Percentiles rank a stretch among this genome's conserved stretches.
Evolutionary conservation across 345 rosid species (phyloP).

Genomic region (Gossypium rotundifolium): DNA sequence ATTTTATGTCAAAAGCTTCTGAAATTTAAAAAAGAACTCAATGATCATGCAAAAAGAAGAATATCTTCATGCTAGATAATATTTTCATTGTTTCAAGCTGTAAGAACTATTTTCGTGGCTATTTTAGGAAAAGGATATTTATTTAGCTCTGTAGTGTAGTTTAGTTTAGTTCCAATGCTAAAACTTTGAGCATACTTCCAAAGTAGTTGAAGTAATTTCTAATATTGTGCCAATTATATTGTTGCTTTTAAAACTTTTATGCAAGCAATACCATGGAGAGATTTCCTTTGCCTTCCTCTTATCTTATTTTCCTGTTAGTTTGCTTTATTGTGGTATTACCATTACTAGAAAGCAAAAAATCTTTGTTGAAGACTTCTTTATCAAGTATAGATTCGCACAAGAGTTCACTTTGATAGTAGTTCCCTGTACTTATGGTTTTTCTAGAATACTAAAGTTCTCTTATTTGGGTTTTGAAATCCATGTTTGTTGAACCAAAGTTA

Average conservation of each 20-base stretch:
- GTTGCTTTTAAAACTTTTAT: not conserved
- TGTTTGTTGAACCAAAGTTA: not conserved
- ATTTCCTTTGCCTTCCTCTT: not conserved
- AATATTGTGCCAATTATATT: slow-evolving; percentile 1
- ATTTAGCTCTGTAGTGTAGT: not conserved
- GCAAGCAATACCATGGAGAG: not conserved
- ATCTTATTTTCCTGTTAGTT: not conserved
- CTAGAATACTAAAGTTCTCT: not conserved
- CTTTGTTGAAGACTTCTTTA: not conserved
- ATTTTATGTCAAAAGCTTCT: not conserved
- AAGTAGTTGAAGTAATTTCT: not conserved
- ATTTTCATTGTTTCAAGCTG: not conserved
- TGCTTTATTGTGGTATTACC: not conserved
- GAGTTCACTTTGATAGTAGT: not conserved
- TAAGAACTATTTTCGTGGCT: slow-evolving; percentile 1
- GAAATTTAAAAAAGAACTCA: not conserved
- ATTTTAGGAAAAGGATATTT: not conserved
- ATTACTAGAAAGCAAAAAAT: not conserved
- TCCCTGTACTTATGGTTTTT: not conserved
- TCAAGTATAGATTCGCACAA: not conserved
- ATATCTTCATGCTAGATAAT: no score
- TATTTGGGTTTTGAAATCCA: not conserved
- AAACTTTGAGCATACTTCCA: not conserved
- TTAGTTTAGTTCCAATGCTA: not conserved
- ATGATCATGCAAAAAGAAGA: no score